phyloP scores from a whole-genome alignment of 768 basidiomycete species.

The Cystofilobasidium capitatum region DNA sequence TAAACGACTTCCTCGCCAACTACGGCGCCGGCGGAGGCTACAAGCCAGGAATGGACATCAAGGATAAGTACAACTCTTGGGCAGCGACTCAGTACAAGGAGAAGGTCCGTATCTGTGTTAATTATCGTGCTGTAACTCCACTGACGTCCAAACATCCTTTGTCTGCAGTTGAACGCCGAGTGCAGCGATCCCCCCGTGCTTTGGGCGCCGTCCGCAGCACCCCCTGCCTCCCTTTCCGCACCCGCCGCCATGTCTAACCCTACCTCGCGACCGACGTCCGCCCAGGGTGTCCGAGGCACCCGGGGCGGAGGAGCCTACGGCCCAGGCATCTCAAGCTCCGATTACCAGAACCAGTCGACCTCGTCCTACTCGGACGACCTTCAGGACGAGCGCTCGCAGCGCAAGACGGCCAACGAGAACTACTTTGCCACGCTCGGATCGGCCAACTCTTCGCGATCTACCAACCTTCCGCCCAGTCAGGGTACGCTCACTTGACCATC shows the following conservation, averaged over 20 bases:
- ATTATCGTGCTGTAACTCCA: not conserved
- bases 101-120: constrained; percentile 50
- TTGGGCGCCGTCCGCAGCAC: constrained; percentile 69
- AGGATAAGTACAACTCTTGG: constrained; percentile 69
- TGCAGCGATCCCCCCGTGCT: constrained; percentile 55
- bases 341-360: constrained; percentile 41
- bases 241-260: constrained; percentile 34
- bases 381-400: constrained; percentile 42
- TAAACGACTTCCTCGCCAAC: constrained; percentile 64
- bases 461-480: constrained; percentile 78
- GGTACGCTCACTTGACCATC: constrained; percentile 41
- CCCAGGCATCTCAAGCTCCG: constrained; percentile 42
- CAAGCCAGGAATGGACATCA: constrained; percentile 33
- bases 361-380: constrained; percentile 42
- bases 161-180: constrained; percentile 59
- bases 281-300: constrained; percentile 79
- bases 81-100: constrained; percentile 88
- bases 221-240: constrained; percentile 41
- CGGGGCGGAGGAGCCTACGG: constrained; percentile 48
- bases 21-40: constrained; percentile 35
- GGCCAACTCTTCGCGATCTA: constrained; percentile 66
- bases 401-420: constrained; percentile 71
- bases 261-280: constrained; percentile 58
- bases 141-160: not conserved
- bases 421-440: constrained; percentile 78